Evolutionary conservation across 169 alveolate genomes (phyloP), one percentile per base, ranked within the genome.

Genomic region (Miamiensis avidus): DNA sequence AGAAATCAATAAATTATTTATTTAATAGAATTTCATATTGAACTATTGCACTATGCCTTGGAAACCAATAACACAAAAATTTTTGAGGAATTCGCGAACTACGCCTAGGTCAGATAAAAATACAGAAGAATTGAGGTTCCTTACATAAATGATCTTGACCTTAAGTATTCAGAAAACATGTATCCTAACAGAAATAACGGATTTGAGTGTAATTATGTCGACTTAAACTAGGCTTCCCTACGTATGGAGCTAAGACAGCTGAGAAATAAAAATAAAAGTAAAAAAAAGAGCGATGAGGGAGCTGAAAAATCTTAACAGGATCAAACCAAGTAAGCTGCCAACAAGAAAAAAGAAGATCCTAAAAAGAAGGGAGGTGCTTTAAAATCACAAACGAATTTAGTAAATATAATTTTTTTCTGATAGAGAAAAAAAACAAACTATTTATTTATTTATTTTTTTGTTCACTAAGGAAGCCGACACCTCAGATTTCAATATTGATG

Each of bases 41-140:
- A 95, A 82, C 49, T 95, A 0, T 87, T 92, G 27, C 94, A 91
- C 28, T 85, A 91, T 78, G 93, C 95, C 31, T 93, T 85, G 91
- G 97, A 93, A 78, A 91, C 94, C 75, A 91, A 92, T 76, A 73
- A 89, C 34, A 89, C 83, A 81, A 85, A 86, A 29, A 95, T 87
- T 64, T 95, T 95, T 78, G 95, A 93, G 31, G 92, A 89, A 31
- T 75, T 95, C 31, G 89, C 89, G 31, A 93, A 92, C 77, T 86
- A 93, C 64, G 95, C 96, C 31, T 88, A 86, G 74, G 84, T 90
- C 29, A 89, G 98, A 89, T 82, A 91, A 33, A 92, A 92, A 86
- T 93, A 91, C 86, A 83, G 98, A 78, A 90, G 95, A 83, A 91
- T 93, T 27, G 98, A 95, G 76, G 95, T 90, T 28, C 98, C 98